These are phyloP conservation scores for Saccharomyces eubayanus DNA, from an alignment of 805 yeast species.

Conservation along the genomic window DNA sequence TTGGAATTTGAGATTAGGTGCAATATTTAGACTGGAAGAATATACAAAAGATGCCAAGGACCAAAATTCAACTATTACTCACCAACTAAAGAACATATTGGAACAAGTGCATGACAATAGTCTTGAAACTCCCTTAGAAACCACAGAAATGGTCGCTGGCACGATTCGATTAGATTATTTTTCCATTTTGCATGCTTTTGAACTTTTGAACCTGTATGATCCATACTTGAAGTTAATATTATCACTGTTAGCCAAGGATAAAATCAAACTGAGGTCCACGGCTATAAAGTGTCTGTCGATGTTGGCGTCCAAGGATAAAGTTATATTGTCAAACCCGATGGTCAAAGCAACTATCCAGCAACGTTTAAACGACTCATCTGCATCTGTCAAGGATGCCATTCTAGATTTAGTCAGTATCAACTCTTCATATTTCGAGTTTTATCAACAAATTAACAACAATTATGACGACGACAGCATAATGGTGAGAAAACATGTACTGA, in stretches of 20 bases:
- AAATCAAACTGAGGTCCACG: constrained; percentile 47
- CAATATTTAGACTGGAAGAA: constrained; percentile 10
- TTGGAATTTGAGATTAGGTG: constrained; percentile 14
- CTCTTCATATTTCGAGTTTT: constrained; percentile 34
- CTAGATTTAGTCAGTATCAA: constrained; percentile 51
- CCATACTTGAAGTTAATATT: constrained; percentile 44
- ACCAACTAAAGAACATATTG: neutral
- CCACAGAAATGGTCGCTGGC: neutral
- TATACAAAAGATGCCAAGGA: constrained; percentile 9
- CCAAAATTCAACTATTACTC: neutral
- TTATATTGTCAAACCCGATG: constrained; percentile 40
- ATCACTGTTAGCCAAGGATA: constrained; percentile 40
- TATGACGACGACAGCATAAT: constrained; percentile 51
- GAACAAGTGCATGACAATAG: neutral
- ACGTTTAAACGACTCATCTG: constrained; percentile 50
- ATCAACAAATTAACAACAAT: constrained; percentile 37
- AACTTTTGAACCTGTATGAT: constrained; percentile 38
- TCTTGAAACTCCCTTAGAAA: neutral
- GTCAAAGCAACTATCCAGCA: constrained; percentile 46
- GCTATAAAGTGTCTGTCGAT: constrained; percentile 58
- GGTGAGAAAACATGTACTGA: constrained; percentile 57
- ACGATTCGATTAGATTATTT: constrained; percentile 10
- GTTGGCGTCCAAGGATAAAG: constrained; percentile 45
- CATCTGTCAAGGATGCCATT: constrained; percentile 69
- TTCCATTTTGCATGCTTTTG: constrained; percentile 19